phyloP scores from a whole-genome alignment of 2,329 filamentous ascomycete genomes.

The Monascus ruber region DNA sequence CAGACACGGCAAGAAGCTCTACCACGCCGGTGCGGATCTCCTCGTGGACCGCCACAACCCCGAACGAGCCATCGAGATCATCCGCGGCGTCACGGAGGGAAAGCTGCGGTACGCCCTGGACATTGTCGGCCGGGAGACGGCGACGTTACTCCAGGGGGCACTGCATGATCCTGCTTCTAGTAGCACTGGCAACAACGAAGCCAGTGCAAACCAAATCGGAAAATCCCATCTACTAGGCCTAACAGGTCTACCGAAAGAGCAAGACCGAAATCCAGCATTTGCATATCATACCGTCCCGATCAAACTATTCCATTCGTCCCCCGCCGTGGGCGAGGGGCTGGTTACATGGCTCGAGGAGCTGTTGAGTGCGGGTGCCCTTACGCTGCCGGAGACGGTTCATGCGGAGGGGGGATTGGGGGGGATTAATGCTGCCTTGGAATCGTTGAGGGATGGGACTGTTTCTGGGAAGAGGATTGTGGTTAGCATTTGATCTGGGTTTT shows the following conservation, averaged over 20 bases:
- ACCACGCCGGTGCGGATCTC: conserved; percentile 47
- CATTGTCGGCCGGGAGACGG: conserved; percentile 54
- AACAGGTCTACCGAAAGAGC: conserved; percentile 53
- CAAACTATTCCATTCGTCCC: conserved; percentile 62
- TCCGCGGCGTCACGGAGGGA: conserved; percentile 47
- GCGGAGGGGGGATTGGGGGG: conserved; percentile 52
- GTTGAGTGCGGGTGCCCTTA: conserved; percentile 42
- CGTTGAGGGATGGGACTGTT: conserved; percentile 53
- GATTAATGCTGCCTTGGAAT: conserved; percentile 57
- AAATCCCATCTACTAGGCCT: conserved; percentile 53
- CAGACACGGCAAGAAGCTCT: conserved; percentile 51
- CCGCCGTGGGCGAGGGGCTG: conserved; percentile 50
- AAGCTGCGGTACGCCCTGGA: conserved; percentile 58
- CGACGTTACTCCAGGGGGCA: conserved; percentile 45
- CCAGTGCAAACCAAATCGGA: neutral
- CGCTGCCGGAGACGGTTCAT: conserved; percentile 54
- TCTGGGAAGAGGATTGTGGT: conserved; percentile 62
- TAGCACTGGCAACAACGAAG: neutral
- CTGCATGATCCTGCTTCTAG: conserved; percentile 20
- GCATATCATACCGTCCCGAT: conserved; percentile 58
- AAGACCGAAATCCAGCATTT: conserved; percentile 27
- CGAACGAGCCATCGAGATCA: conserved; percentile 52
- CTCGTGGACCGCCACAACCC: conserved; percentile 59
- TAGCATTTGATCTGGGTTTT: conserved; percentile 7
- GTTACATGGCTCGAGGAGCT: conserved; percentile 57